Conservation (phyloP, 352 stramenopile species). For the Phytopythium oedochilum region DNA sequence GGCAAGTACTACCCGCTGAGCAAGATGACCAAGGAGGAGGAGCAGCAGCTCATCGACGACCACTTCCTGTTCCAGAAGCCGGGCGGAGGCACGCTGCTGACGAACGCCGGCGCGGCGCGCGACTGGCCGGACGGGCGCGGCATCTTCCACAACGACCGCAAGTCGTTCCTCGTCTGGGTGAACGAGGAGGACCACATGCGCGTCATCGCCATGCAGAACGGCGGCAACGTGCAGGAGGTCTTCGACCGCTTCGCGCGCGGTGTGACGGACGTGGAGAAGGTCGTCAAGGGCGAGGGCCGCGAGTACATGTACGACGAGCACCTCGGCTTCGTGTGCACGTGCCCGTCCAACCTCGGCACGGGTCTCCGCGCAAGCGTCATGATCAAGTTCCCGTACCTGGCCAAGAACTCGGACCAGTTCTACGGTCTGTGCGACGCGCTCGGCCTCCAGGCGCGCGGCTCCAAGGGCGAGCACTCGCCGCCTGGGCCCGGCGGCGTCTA, state of each 20-base stretch:
- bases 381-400: constrained; percentile 67
- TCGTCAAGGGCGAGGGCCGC: constrained; percentile 49
- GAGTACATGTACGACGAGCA: constrained; percentile 74
- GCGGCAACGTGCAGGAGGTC: constrained; percentile 81
- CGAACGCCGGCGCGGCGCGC: constrained; percentile 66
- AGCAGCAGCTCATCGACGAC: constrained; percentile 84
- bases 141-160: constrained; percentile 87
- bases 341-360: constrained; percentile 68
- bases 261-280: constrained; percentile 46
- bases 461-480: constrained; percentile 60
- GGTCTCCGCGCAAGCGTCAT: constrained; percentile 59
- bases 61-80: constrained; percentile 91
- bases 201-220: constrained; percentile 77
- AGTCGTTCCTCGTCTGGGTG: constrained; percentile 80
- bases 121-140: constrained; percentile 88
- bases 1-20: constrained; percentile 80
- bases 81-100: constrained; percentile 60
- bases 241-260: constrained; percentile 80
- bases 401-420: constrained; percentile 47
- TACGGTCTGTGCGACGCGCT: constrained; percentile 62
- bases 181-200: constrained; percentile 82
- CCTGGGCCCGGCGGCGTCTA: constrained; percentile 73
- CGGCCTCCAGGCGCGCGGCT: constrained; percentile 52
- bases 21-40: constrained; percentile 80
- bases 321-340: constrained; percentile 65